Base-by-base conservation (phyloP, 371 early-diverging fungal genomes). In the Fennellomyces sp. region DNA sequence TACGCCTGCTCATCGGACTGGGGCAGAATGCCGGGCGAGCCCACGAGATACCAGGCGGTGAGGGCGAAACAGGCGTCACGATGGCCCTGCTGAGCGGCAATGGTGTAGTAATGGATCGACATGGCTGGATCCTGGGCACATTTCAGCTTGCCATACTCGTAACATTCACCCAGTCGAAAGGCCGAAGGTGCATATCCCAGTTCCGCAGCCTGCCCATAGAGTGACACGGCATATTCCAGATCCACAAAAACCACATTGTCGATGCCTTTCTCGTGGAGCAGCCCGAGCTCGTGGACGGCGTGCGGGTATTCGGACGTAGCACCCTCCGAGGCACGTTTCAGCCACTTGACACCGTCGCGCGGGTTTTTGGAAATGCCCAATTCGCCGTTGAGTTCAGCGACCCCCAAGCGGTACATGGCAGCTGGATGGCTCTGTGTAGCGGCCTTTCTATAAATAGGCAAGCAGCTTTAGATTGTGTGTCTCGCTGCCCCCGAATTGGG, bases 21-120 rank as follows among this genome's bases (percentile, higher is more conserved):
- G 17, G 83, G 86, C 28, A 95, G 60, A 2, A 93, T 84, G 2
- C 88, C 88, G 6, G 78, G 80, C 6, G 88, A 88, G 11, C 96
- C 96, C 0, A 94, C 93, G 17, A 95, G 66, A 65, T 94, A 95
- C 94, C 94, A 95, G 31, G 93, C 92, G 0, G 94, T 90, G 28
- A 95, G 70, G 5, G 93, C 93, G 60, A 95, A 88, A 60, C 93
- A 89, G 13, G 94, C 93, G 57, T 94, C 94, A 0, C 91, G 88
- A 58, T 96, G 92, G n/a, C 93, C 91, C 63, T 93, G 89, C 62
- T 92, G 88, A 15, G 97, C 95, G 0, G 95, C 93, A 61, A 89
- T 75, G 2, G 86, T 83, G 56, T 90, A 91, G 58, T 84, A 91
- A 54, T 86, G 88, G 56, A 91, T 86, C 11, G 87, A 86, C 28